A percentile compares a stretch with the other conserved stretches of the same genome.
These are phyloP conservation scores for Datura wrightii DNA, from an alignment of 257 asterid species.

Conservation along the genomic window DNA sequence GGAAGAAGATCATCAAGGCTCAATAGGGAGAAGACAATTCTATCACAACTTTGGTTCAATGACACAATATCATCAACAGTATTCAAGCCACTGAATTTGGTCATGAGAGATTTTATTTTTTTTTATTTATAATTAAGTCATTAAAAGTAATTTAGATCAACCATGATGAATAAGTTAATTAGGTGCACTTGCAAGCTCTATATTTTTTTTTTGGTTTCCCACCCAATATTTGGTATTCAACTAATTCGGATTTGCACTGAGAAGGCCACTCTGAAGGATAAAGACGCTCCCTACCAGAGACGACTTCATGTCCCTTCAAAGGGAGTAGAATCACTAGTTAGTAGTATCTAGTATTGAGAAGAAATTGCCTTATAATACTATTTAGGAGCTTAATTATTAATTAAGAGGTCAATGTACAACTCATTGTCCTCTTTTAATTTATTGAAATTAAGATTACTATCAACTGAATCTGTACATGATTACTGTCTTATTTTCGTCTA, in stretches of 20 bases:
- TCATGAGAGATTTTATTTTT: background rate
- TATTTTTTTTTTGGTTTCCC: background rate
- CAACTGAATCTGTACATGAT: background rate
- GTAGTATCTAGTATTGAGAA: background rate
- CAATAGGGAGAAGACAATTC: conserved; percentile 41
- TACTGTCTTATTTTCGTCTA: background rate
- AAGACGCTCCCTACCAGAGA: too few relatives aligned
- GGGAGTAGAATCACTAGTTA: background rate
- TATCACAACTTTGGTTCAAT: conserved; percentile 50
- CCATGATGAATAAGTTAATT: conserved; percentile 9
- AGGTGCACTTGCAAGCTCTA: background rate
- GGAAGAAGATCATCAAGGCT: conserved; percentile 49
- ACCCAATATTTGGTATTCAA: too few relatives aligned
- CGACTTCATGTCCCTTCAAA: too few relatives aligned
- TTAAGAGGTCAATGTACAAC: background rate
- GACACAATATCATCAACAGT: conserved; percentile 39
- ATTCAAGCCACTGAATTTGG: conserved; percentile 46
- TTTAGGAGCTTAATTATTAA: background rate
- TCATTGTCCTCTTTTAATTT: background rate
- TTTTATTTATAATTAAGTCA: background rate
- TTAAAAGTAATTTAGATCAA: background rate
- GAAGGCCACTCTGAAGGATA: too few relatives aligned
- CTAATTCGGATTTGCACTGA: too few relatives aligned
- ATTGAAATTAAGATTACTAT: conserved; percentile 3
- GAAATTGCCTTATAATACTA: background rate